Conservation (phyloP, 352 stramenopile species). For the Phytophthora crassamura region DNA sequence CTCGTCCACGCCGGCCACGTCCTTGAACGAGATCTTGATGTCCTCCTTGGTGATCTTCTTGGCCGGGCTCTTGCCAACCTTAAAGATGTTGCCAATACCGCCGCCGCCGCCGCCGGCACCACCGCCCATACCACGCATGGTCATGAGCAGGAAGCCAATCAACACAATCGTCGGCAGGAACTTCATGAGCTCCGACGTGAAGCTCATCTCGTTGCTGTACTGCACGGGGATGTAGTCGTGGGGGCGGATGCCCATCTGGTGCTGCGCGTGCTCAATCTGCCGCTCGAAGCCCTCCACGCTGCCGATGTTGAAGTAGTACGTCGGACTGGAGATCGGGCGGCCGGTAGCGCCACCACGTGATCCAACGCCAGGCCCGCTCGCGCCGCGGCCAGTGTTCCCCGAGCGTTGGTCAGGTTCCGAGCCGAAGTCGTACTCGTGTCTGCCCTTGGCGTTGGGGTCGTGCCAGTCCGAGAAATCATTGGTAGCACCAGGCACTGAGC, state of each 20-base stretch:
- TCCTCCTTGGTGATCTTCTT: constrained; percentile 98
- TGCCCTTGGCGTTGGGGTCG: constrained; percentile 43
- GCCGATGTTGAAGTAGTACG: constrained; percentile 98
- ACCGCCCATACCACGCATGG: constrained; percentile 93
- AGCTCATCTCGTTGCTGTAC: constrained; percentile 97
- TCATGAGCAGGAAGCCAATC: constrained; percentile 94
- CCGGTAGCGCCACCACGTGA: constrained; percentile 36
- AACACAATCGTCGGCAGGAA: constrained; percentile 95
- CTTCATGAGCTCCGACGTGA: constrained; percentile 94
- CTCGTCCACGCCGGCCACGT: constrained; percentile 98
- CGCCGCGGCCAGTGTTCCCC: constrained; percentile 15
- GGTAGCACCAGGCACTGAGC: constrained; percentile 17
- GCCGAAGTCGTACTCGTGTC: constrained; percentile 41
- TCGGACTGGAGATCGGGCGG: constrained; percentile 43
- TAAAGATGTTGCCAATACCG: constrained; percentile 94
- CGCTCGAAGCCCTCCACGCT: constrained; percentile 98
- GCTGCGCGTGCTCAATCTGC: constrained; percentile 97
- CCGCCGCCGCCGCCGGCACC: constrained; percentile 79
- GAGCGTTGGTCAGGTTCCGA: constrained; percentile 23
- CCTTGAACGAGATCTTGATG: constrained; percentile 97
- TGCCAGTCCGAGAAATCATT: constrained; percentile 61
- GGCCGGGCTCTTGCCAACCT: constrained; percentile 94
- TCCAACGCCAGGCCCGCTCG: constrained; percentile 25
- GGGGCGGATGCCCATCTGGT: constrained; percentile 93
- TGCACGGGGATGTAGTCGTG: constrained; percentile 97